A percentile compares a stretch with the other conserved stretches of the same genome.
These are phyloP conservation scores for Marasmius fiardii DNA, from an alignment of 1,284 basidiomycete species.

Conservation along the genomic window DNA sequence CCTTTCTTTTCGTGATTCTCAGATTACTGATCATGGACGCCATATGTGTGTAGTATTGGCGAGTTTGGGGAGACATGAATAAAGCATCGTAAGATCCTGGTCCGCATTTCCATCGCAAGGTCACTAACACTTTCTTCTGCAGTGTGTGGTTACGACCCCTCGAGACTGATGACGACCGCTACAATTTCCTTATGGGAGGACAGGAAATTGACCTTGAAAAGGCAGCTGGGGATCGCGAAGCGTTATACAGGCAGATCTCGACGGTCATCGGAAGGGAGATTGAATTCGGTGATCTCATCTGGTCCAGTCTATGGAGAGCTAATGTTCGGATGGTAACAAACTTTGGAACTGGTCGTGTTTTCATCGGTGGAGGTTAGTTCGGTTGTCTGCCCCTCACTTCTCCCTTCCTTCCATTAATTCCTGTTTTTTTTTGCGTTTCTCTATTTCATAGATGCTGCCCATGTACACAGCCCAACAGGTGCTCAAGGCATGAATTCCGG, in stretches of 20 bases:
- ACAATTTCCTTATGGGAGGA: conserved; percentile 29
- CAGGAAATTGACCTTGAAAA: conserved; percentile 25
- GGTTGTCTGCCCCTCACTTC: no score
- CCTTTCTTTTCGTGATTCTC: background rate
- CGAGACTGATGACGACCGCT: conserved; percentile 26
- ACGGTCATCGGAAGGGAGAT: conserved; percentile 30
- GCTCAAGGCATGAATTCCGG: conserved; percentile 23
- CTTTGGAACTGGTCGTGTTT: conserved; percentile 27
- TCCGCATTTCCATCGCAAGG: background rate
- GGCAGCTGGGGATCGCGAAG: conserved; percentile 25
- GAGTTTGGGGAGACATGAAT: conserved; percentile 30
- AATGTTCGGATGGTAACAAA: conserved; percentile 30
- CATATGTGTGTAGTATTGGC: conserved; percentile 34
- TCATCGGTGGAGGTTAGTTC: conserved; percentile 28
- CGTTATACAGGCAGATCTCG: conserved; percentile 27
- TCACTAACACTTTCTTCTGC: background rate
- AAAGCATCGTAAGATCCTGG: conserved; percentile 22
- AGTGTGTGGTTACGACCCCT: conserved; percentile 32
- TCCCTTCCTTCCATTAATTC: no score
- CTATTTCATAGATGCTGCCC: conserved; percentile 17
- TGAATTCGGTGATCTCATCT: conserved; percentile 29
- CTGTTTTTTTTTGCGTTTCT: no score
- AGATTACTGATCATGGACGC: no score
- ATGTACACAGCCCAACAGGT: conserved; percentile 24
- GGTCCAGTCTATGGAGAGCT: conserved; percentile 25